Conservation (phyloP, 768 basidiomycete genomes). For the Dendrothele bispora region DNA sequence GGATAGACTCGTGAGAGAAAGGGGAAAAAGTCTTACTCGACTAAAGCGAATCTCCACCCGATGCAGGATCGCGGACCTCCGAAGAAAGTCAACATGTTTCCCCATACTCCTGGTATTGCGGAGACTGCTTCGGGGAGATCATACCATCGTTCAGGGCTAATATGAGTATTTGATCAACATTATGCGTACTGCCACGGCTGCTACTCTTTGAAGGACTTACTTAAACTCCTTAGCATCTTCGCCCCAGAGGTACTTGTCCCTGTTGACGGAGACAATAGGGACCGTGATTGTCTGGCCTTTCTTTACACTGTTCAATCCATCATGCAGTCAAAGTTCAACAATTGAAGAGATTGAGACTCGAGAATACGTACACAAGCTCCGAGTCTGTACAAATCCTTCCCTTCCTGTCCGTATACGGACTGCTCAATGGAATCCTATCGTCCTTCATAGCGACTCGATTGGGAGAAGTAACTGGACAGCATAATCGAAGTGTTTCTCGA, state of each 20-base stretch:
- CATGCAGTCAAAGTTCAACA: not conserved
- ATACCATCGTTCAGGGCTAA: conserved; percentile 69
- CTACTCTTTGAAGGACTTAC: conserved; percentile 28
- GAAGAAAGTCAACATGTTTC: conserved; percentile 58
- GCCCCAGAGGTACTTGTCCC: conserved; percentile 57
- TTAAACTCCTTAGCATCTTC: conserved; percentile 59
- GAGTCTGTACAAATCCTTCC: conserved; percentile 40
- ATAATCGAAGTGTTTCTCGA: conserved; percentile 57
- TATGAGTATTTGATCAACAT: not conserved
- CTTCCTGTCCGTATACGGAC: conserved; percentile 42
- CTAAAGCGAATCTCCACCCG: conserved; percentile 64
- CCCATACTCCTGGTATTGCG: conserved; percentile 58
- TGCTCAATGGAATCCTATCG: conserved; percentile 49
- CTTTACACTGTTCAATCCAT: conserved; percentile 27
- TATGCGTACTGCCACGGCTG: not conserved
- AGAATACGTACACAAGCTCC: conserved; percentile 35
- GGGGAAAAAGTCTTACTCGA: conserved; percentile 43
- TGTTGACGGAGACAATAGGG: conserved; percentile 54
- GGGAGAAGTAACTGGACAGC: conserved; percentile 49
- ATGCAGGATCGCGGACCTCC: conserved; percentile 70
- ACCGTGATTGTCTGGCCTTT: conserved; percentile 47
- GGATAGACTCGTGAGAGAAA: not conserved
- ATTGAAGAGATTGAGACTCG: conserved; percentile 2
- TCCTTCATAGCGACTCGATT: conserved; percentile 48
- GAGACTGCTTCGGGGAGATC: conserved; percentile 41